phyloP scores from a whole-genome alignment of 1,139 yeast genomes.

The Kodamaea ohmeri region DNA sequence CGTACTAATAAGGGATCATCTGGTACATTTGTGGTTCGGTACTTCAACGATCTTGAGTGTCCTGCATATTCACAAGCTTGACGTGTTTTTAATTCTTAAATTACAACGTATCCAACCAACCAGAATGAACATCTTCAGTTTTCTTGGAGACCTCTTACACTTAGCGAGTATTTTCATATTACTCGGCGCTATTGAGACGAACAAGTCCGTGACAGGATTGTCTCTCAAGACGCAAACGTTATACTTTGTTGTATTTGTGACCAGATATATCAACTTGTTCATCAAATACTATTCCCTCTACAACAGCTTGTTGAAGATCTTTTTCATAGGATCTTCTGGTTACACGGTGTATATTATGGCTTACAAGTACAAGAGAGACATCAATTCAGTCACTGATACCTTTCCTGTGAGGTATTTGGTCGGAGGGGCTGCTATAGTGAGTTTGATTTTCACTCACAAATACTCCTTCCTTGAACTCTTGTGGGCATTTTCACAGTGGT shows the following conservation, averaged over 20 bases:
- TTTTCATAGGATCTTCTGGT: conserved; percentile 71
- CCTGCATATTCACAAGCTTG: neutral
- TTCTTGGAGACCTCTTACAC: conserved; percentile 78
- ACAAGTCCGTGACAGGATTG: conserved; percentile 75
- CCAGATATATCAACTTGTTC: conserved; percentile 75
- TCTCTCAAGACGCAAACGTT: conserved; percentile 85
- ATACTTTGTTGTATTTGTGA: conserved; percentile 71
- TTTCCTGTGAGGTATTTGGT: conserved; percentile 74
- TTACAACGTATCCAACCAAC: conserved; percentile 1
- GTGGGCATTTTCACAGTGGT: conserved; percentile 82
- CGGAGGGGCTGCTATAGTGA: conserved; percentile 57
- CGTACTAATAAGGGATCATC: too few relatives aligned
- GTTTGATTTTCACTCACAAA: conserved; percentile 64
- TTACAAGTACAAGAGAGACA: conserved; percentile 55
- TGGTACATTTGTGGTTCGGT: too few relatives aligned
- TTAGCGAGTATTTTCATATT: conserved; percentile 75
- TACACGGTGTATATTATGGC: conserved; percentile 77
- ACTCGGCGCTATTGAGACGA: conserved; percentile 63
- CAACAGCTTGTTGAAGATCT: conserved; percentile 75
- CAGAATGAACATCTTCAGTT: conserved; percentile 51
- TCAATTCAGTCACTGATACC: conserved; percentile 57
- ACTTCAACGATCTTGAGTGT: too few relatives aligned
- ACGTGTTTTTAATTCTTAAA: conserved; percentile 3
- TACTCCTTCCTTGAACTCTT: conserved; percentile 60
- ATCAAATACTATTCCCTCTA: conserved; percentile 64